Conservation (phyloP, 331 rosid genomes). For the Acacia concinna region DNA sequence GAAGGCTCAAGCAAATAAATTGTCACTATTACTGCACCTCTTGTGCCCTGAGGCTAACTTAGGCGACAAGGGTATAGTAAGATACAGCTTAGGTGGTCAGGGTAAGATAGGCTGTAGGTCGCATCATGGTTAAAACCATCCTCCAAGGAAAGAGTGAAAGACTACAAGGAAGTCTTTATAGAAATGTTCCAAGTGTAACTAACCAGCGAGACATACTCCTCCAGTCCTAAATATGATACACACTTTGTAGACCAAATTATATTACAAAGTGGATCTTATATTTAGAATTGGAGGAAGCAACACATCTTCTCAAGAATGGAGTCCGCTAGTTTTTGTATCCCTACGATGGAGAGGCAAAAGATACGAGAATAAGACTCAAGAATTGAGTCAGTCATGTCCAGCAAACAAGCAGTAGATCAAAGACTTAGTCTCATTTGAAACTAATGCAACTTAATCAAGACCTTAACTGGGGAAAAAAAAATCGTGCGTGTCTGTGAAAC, state of each 20-base stretch:
- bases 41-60: neutral
- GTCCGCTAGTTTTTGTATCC: neutral
- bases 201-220: too few species aligned
- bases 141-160: neutral
- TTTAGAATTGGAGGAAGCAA: too few species aligned
- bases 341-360: neutral
- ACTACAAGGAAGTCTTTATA: neutral
- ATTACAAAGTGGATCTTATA: too few species aligned
- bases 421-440: neutral
- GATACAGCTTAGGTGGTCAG: neutral
- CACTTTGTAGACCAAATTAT: too few species aligned
- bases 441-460: neutral
- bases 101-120: neutral
- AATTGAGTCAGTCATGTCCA: neutral
- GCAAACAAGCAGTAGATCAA: neutral
- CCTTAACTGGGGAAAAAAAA: neutral
- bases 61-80: neutral
- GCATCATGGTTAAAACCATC: neutral
- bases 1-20: neutral
- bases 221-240: too few species aligned
- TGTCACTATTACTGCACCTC: neutral
- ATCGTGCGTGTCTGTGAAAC: neutral
- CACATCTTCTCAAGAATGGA: neutral
- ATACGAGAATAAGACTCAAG: neutral
- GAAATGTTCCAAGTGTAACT: too few species aligned